phyloP scores from a whole-genome alignment of 495 filamentous ascomycete species.

The Aspergillus taichungensis region DNA sequence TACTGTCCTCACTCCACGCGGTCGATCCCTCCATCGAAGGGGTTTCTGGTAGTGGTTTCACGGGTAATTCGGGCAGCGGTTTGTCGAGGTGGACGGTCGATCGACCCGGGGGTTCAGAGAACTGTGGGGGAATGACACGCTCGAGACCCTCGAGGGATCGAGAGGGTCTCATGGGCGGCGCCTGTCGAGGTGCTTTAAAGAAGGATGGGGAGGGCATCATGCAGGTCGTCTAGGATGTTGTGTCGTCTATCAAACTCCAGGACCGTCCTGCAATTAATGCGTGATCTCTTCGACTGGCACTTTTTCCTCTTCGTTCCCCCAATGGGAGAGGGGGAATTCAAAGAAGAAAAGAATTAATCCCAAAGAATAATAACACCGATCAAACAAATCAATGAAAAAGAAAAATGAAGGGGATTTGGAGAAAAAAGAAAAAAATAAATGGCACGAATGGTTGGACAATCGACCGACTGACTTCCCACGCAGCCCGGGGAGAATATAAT shows the following conservation, averaged over 20 bases:
- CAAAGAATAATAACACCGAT: too few relatives aligned
- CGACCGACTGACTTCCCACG: too few relatives aligned
- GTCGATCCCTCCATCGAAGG: conserved; percentile 20
- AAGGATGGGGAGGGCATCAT: conserved; percentile 19
- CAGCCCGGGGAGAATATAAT: background rate
- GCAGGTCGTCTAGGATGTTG: background rate
- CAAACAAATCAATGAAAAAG: background rate
- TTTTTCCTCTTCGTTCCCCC: background rate
- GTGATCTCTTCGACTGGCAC: too few relatives aligned
- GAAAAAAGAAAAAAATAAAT: background rate
- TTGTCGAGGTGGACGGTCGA: conserved; percentile 28
- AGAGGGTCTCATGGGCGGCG: conserved; percentile 31
- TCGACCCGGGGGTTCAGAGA: conserved; percentile 12
- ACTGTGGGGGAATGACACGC: conserved; percentile 25
- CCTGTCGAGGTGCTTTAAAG: conserved; percentile 13
- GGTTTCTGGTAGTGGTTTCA: conserved; percentile 17
- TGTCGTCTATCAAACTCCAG: background rate
- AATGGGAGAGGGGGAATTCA: background rate
- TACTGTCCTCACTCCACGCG: conserved; percentile 29
- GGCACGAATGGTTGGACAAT: background rate
- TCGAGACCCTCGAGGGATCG: conserved; percentile 38
- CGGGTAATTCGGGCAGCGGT: conserved; percentile 30
- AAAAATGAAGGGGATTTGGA: background rate
- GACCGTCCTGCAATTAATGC: too few relatives aligned
- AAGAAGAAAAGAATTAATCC: background rate